These are phyloP conservation scores for Trichoderma cornu-damae DNA, from an alignment of 2,329 filamentous ascomycete species.

Conservation along the genomic window DNA sequence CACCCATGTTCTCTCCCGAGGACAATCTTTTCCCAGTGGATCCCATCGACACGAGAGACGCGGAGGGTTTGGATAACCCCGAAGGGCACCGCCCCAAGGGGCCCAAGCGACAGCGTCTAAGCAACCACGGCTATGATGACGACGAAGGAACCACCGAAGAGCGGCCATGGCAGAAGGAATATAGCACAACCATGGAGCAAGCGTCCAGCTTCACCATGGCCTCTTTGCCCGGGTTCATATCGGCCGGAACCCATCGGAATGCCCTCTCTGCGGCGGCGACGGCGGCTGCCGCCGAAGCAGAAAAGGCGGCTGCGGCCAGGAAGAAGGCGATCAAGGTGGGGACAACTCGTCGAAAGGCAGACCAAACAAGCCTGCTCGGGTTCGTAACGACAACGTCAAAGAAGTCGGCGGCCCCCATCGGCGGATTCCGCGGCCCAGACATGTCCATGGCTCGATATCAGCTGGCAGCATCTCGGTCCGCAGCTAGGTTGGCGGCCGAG, in stretches of 20 bases:
- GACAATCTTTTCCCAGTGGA: conserved; percentile 66
- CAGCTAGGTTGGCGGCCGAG: conserved; percentile 16
- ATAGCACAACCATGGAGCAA: conserved; percentile 59
- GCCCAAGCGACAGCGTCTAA: conserved; percentile 30
- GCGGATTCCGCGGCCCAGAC: conserved; percentile 20
- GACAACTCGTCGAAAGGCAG: conserved; percentile 32
- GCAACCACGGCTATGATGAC: conserved; percentile 16
- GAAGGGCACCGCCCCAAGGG: conserved; percentile 24
- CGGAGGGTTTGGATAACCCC: conserved; percentile 23
- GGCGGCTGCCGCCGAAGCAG: conserved; percentile 17
- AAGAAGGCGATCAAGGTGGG: conserved; percentile 21
- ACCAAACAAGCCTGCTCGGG: conserved; percentile 41
- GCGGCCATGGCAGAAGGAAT: conserved; percentile 40
- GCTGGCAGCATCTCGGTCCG: conserved; percentile 24
- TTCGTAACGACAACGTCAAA: conserved; percentile 32
- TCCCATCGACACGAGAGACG: conserved; percentile 42
- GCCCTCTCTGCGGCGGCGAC: conserved; percentile 30
- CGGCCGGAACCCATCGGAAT: conserved; percentile 51
- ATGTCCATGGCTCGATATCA: conserved; percentile 27
- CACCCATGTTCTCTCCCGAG: conserved; percentile 52
- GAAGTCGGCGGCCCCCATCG: conserved; percentile 15
- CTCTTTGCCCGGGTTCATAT: conserved; percentile 56
- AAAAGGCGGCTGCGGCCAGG: conserved; percentile 22
- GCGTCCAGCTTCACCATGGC: conserved; percentile 55
- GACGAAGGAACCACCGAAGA: conserved; percentile 24